Conservation (phyloP, 2,329 filamentous ascomycete species). For the Colletotrichum destructivum region DNA sequence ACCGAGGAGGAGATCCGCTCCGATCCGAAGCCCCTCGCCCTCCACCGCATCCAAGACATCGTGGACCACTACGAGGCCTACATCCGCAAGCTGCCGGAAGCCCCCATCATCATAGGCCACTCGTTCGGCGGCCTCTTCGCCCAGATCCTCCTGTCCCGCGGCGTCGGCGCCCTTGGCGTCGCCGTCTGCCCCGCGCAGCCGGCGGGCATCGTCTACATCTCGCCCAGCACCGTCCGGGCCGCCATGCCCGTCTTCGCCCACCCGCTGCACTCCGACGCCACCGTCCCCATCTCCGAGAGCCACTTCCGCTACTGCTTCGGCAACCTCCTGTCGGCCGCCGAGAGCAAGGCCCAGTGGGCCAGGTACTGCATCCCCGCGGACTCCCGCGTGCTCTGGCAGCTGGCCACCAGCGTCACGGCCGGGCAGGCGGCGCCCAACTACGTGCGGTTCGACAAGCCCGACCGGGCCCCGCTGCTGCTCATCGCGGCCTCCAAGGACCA, state of each 20-base stretch:
- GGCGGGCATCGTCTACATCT: conserved; percentile 43
- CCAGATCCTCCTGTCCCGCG: conserved; percentile 44
- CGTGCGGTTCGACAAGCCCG: conserved; percentile 38
- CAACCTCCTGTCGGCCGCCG: conserved; percentile 41
- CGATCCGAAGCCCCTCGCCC: conserved; percentile 41
- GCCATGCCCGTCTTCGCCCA: conserved; percentile 41
- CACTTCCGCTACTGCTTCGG: conserved; percentile 46
- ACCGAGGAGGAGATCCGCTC: conserved; percentile 43
- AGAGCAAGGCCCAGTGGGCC: conserved; percentile 42
- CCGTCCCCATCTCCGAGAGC: conserved; percentile 41
- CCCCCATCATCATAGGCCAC: conserved; percentile 46
- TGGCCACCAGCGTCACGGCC: conserved; percentile 34
- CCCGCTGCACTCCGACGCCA: conserved; percentile 41
- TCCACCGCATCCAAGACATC: conserved; percentile 43
- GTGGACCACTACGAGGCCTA: conserved; percentile 44
- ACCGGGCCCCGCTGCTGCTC: conserved; percentile 41
- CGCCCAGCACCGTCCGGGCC: conserved; percentile 43
- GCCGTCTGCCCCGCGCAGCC: conserved; percentile 44
- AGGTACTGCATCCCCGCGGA: conserved; percentile 44
- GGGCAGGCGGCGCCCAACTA: conserved; percentile 33
- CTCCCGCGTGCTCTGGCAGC: conserved; percentile 45
- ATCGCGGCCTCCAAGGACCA: conserved; percentile 44
- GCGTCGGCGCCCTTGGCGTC: conserved; percentile 42
- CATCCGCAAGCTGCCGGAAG: conserved; percentile 41
- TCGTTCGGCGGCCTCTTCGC: conserved; percentile 46